Percentiles rank a stretch among this genome's conserved stretches.
These are phyloP conservation scores for Capsella bursapastoris DNA, from an alignment of 345 rosid genomes.

Conservation along the genomic window DNA sequence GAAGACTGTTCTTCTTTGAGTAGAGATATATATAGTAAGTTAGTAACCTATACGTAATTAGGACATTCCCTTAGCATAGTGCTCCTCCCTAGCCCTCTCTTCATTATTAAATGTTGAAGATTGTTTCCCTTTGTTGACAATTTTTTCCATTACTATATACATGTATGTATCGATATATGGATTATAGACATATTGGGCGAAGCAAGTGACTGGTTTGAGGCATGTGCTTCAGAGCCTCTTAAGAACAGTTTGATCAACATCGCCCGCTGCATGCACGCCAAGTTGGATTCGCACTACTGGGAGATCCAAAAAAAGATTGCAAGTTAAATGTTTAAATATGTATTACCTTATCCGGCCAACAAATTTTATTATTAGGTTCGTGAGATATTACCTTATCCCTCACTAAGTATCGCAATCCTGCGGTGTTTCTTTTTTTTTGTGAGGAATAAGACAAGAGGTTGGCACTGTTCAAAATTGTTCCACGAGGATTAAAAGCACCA, in stretches of 20 bases:
- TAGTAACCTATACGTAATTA: background rate
- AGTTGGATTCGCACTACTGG: too few relatives aligned
- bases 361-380: background rate
- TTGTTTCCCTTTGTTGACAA: too few relatives aligned
- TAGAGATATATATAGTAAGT: background rate
- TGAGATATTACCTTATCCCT: background rate
- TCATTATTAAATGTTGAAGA: background rate
- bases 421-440: background rate
- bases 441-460: background rate
- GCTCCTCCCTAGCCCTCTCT: background rate
- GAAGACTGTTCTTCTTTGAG: background rate
- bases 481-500: constrained; percentile 18
- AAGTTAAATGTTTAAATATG: background rate
- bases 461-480: constrained; percentile 26
- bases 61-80: background rate
- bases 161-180: too few relatives aligned
- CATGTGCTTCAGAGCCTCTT: background rate
- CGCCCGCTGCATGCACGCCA: background rate
- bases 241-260: background rate
- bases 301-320: background rate
- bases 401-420: background rate
- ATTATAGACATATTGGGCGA: background rate
- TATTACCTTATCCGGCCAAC: background rate
- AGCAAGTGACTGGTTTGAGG: background rate
- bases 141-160: background rate